Base-by-base conservation (phyloP, 169 alveolate species). In the Ichthyophthirius multifiliis region DNA sequence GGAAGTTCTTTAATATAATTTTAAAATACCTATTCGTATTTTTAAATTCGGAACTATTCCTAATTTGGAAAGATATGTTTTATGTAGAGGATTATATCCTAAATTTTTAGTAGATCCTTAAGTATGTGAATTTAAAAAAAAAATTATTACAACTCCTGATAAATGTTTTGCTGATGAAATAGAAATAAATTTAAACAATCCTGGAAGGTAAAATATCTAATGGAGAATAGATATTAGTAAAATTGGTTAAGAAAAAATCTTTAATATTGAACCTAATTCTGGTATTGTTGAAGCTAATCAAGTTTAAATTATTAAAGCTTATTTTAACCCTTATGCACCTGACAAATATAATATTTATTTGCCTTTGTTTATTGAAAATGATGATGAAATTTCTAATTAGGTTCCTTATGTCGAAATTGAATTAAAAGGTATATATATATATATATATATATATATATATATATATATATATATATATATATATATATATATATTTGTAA, bases 241-340 rank as follows among this genome's bases (percentile, higher is more conserved):
- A 18, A 65, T 91, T 16, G 87, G 87, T 6, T 18, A 75, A 18
- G 82, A 77, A 18, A 87, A 90, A 73, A 94, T 93, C 30, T 95
- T 95, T 82, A 65, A 84, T 16, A 87, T 95, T 71, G 92, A 88
- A 16, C 97, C 98, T 16, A 71, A 82, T 27, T 89, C 83, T 4
- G 97, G 98, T 1, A 76, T 84, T 67, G 76, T 95, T 27, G 95
- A 91, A 10, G 93, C 97, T 12, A 90, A 89, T 3, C 78, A 89
- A 32, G 88, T 92, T 41, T 89, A 93, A 4, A 88, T 89, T 43
- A 89, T 95, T 4, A 89, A 94, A 67, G 95, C 92, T 13, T 81
- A 93, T 20, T 96, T 96, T 76, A 87, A 92, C 77, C 99, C 99
- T 15, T 75, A 82, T 20, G 94, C 94, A 48, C 94, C 97, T 6